Conservation (phyloP, 305 asterid species). For the Caryopteris hybrid region DNA sequence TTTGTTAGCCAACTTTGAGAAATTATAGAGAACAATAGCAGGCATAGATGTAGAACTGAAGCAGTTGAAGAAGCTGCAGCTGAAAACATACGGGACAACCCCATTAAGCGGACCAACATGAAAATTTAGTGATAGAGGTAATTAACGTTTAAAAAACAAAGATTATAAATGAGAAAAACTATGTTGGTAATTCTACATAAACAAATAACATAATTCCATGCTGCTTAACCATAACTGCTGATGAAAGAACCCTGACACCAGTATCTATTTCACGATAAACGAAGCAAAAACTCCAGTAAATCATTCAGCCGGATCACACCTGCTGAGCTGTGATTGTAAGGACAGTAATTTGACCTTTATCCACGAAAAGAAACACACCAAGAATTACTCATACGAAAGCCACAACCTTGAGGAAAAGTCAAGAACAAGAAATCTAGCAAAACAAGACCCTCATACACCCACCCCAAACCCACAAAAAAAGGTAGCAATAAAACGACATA, state of each 20-base stretch:
- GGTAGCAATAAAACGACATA: background rate
- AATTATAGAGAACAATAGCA: background rate
- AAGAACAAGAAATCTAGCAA: background rate
- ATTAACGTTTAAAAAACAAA: background rate
- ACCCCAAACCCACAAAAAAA: background rate
- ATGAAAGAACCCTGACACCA: background rate
- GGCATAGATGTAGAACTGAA: background rate
- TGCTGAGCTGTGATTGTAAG: background rate
- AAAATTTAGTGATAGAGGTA: background rate
- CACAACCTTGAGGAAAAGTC: conserved; percentile 10
- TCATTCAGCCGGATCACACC: conserved; percentile 16
- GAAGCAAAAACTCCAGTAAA: background rate
- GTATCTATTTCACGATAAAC: background rate
- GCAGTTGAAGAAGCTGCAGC: too few relatives aligned
- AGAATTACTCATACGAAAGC: background rate
- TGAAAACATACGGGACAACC: too few relatives aligned
- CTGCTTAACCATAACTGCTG: background rate
- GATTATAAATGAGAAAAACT: background rate
- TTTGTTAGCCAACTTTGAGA: background rate
- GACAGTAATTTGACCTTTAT: background rate
- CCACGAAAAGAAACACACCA: too few relatives aligned
- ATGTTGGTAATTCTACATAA: background rate
- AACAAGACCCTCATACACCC: background rate
- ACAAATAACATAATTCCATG: background rate
- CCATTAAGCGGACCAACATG: too few relatives aligned